Conservation (phyloP, 805 yeast species). For the Metschnikowia lunata region DNA sequence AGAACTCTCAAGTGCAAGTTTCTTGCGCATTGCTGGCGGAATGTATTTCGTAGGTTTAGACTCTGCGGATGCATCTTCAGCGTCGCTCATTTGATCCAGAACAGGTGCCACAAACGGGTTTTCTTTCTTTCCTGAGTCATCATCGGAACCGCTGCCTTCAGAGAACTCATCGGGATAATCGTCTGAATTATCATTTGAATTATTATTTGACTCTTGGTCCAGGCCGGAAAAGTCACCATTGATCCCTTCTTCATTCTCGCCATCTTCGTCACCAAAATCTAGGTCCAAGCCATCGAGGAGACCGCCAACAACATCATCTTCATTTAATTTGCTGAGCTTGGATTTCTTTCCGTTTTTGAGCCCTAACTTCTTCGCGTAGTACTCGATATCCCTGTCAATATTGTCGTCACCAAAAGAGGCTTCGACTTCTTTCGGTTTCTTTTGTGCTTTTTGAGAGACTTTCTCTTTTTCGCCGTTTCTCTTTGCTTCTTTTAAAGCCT, state of each 20-base stretch:
- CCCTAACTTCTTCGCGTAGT: conserved; percentile 80
- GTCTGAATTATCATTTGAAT: conserved; percentile 14
- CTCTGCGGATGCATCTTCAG: conserved; percentile 9
- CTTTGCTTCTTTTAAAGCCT: conserved; percentile 14
- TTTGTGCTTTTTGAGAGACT: conserved; percentile 12
- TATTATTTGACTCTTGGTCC: conserved; percentile 6
- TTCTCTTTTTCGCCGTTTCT: conserved; percentile 8
- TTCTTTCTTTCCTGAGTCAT: conserved; percentile 41
- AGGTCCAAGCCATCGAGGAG: conserved; percentile 70
- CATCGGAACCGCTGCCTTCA: conserved; percentile 19
- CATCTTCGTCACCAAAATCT: conserved; percentile 31
- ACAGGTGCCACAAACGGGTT: conserved; percentile 36
- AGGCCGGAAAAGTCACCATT: conserved; percentile 11
- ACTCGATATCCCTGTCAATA: conserved; percentile 67
- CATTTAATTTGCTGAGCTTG: conserved; percentile 47
- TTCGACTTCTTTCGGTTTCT: conserved; percentile 13
- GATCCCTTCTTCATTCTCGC: conserved; percentile 16
- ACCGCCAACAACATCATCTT: conserved; percentile 79
- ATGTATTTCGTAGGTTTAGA: conserved; percentile 48
- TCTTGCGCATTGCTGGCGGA: conserved; percentile 81
- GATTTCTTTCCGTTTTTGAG: conserved; percentile 49
- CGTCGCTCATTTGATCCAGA: conserved; percentile 10
- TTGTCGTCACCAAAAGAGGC: conserved; percentile 15
- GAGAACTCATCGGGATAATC: conserved; percentile 6
- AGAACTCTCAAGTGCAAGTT: conserved; percentile 37